phyloP scores from a whole-genome alignment of 192 early-diverging fungal species.

The Diversispora eburnea region DNA sequence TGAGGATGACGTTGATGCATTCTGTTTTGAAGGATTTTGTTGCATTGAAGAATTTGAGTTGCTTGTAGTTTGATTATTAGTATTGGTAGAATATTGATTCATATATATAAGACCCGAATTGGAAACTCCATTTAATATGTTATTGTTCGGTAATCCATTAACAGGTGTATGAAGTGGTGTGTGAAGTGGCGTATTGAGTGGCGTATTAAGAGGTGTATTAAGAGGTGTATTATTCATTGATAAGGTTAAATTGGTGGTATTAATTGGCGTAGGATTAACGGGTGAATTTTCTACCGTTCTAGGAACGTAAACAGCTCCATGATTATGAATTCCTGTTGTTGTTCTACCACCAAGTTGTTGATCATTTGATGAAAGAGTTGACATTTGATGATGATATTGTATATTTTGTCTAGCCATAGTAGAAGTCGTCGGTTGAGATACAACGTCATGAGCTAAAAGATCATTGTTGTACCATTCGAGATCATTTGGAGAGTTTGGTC shows the following conservation, averaged over 20 bases:
- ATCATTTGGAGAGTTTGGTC: constrained; percentile 3
- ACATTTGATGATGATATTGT: neutral
- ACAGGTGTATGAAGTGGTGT: constrained; percentile 9
- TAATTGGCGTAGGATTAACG: neutral
- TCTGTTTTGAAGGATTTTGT: no score
- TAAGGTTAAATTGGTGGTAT: neutral
- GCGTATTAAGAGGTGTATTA: neutral
- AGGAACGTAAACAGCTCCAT: constrained; percentile 24
- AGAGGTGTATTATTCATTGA: neutral
- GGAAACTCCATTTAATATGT: constrained; percentile 1
- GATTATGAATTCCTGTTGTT: neutral
- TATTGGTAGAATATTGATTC: constrained; percentile 12
- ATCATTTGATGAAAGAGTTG: neutral
- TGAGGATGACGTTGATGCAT: neutral
- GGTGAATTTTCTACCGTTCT: neutral
- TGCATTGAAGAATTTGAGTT: no score
- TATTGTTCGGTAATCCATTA: constrained; percentile 1
- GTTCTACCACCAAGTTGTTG: neutral
- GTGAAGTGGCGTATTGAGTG: neutral
- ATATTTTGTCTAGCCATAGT: neutral
- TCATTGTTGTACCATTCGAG: constrained; percentile 1
- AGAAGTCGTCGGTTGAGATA: neutral
- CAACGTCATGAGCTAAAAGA: neutral
- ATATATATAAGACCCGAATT: neutral
- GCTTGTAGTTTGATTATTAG: no score